Percentiles rank a stretch among this genome's conserved stretches.
Evolutionary conservation across 2,329 filamentous ascomycete species (phyloP).

Genomic region (Nemania abortiva): DNA sequence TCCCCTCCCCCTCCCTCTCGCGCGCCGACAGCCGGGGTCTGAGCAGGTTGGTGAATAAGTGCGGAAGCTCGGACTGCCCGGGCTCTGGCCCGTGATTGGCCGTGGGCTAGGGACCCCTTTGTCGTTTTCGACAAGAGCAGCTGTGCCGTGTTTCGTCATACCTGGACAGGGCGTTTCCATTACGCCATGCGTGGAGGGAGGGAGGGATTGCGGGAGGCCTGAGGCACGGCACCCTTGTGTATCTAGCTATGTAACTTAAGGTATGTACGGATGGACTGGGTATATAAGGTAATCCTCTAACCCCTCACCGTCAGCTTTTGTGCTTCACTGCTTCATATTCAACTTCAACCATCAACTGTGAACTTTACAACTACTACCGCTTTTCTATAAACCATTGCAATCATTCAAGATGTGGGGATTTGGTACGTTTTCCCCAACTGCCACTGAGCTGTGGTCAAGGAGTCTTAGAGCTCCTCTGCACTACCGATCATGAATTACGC

Average conservation of each 20-base stretch:
- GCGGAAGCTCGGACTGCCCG: background rate
- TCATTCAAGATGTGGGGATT: slow-evolving; percentile 51
- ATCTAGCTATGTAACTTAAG: too few relatives aligned
- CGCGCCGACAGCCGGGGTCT: slow-evolving; percentile 1
- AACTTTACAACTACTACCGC: background rate
- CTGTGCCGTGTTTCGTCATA: slow-evolving; percentile 22
- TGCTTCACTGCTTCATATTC: background rate
- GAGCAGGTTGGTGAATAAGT: background rate
- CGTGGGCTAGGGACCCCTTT: background rate
- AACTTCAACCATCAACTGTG: background rate
- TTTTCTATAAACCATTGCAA: slow-evolving; percentile 10
- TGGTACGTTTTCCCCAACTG: slow-evolving; percentile 41
- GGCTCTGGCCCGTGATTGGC: slow-evolving; percentile 1
- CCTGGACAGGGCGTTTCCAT: background rate
- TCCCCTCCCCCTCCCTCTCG: background rate
- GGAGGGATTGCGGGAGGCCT: background rate
- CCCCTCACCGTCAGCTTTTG: slow-evolving; percentile 18
- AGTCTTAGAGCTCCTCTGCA: background rate
- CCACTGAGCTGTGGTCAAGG: background rate
- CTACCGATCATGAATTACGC: background rate
- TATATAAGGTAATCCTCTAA: slow-evolving; percentile 17
- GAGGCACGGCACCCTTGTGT: too few relatives aligned
- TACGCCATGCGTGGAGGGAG: background rate
- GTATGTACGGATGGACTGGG: background rate
- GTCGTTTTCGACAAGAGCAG: slow-evolving; percentile 1